Conservation (phyloP, 1,284 basidiomycete genomes). For the Cryptococcus sp. region DNA sequence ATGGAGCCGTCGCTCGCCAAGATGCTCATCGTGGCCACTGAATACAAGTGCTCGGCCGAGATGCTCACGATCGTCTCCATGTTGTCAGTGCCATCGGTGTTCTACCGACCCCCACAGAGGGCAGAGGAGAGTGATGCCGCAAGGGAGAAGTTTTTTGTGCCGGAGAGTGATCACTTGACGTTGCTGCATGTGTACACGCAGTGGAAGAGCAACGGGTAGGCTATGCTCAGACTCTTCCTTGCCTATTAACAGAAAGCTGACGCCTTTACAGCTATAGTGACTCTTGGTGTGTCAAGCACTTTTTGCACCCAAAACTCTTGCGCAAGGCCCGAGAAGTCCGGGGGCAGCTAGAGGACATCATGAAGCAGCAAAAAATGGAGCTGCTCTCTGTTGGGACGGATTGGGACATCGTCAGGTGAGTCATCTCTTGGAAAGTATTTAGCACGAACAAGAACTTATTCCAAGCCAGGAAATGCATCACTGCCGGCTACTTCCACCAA, state of each 20-base stretch:
- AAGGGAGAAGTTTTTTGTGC: slow-evolving; percentile 96
- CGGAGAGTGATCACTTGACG: slow-evolving; percentile 95
- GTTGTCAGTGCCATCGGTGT: slow-evolving; percentile 95
- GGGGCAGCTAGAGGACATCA: slow-evolving; percentile 93
- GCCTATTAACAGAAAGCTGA: slow-evolving; percentile 6
- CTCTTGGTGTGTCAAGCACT: slow-evolving; percentile 91
- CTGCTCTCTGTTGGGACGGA: slow-evolving; percentile 87
- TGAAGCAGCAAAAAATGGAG: slow-evolving; percentile 96
- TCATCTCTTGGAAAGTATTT: not conserved
- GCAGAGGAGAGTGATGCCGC: slow-evolving; percentile 96
- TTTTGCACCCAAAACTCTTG: slow-evolving; percentile 92
- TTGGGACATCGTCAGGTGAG: slow-evolving; percentile 84
- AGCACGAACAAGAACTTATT: slow-evolving; percentile 9
- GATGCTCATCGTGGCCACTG: slow-evolving; percentile 94
- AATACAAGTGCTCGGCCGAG: slow-evolving; percentile 87
- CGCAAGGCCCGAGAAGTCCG: slow-evolving; percentile 96
- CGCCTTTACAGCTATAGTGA: slow-evolving; percentile 67
- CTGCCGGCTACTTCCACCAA: slow-evolving; percentile 98
- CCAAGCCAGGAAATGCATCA: slow-evolving; percentile 80
- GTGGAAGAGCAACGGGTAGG: slow-evolving; percentile 90
- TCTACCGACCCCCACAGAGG: slow-evolving; percentile 91
- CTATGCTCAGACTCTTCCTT: slow-evolving; percentile 12
- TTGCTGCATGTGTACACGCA: slow-evolving; percentile 95
- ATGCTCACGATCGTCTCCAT: slow-evolving; percentile 99
- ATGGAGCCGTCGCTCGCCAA: slow-evolving; percentile 98